Percentiles rank a stretch among this genome's conserved stretches.
Conservation (phyloP, 2,329 filamentous ascomycete genomes). For the Penicillium sp. region DNA sequence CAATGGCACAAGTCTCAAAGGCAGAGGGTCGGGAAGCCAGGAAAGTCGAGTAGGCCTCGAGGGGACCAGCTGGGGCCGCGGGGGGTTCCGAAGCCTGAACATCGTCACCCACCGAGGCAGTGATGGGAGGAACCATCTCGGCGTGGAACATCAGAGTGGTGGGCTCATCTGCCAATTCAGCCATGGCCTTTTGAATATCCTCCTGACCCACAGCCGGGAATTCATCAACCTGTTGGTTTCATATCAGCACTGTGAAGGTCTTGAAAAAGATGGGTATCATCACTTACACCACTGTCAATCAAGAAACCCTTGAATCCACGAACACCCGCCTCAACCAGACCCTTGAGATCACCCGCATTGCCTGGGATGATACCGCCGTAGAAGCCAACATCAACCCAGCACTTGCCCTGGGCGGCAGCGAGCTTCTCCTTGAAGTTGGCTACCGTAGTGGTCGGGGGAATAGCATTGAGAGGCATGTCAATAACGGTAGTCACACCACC, state of each 20-base stretch:
- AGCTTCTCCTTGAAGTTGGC: slow-evolving; percentile 82
- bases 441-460: slow-evolving; percentile 92
- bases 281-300: slow-evolving; percentile 88
- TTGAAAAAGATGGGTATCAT: background rate
- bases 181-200: slow-evolving; percentile 81
- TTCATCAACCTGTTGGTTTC: slow-evolving; percentile 72
- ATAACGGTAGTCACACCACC: slow-evolving; percentile 95
- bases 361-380: slow-evolving; percentile 94
- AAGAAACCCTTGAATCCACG: slow-evolving; percentile 97
- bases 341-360: slow-evolving; percentile 77
- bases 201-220: slow-evolving; percentile 85
- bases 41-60: slow-evolving; percentile 85
- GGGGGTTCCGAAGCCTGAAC: slow-evolving; percentile 72
- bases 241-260: slow-evolving; percentile 18
- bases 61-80: slow-evolving; percentile 69
- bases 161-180: slow-evolving; percentile 74
- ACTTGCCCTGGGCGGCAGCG: slow-evolving; percentile 79
- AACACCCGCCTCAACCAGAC: slow-evolving; percentile 81
- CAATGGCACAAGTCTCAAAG: slow-evolving; percentile 89
- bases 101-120: slow-evolving; percentile 76
- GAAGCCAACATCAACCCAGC: slow-evolving; percentile 99
- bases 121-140: slow-evolving; percentile 92
- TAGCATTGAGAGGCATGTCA: slow-evolving; percentile 97
- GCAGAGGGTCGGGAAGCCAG: slow-evolving; percentile 84
- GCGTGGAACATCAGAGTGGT: slow-evolving; percentile 99